A percentile compares a stretch with the other conserved stretches of the same genome.
phyloP scores from a whole-genome alignment of 2,329 filamentous ascomycete species.

The Davidsoniella australis region DNA sequence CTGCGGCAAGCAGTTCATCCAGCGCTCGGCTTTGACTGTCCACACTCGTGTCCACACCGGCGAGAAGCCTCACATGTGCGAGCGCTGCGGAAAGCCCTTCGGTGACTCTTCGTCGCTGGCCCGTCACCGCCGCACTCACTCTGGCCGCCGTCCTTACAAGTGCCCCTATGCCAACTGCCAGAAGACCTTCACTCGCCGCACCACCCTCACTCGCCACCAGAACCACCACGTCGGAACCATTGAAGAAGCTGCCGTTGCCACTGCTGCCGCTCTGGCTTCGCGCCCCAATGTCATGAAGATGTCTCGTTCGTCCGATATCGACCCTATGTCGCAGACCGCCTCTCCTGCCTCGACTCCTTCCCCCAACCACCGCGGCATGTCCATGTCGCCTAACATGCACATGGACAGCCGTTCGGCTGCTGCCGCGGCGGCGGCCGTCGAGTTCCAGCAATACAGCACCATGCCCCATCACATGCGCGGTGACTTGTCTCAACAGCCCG shows the following conservation, averaged over 20 bases:
- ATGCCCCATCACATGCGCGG: slow-evolving; percentile 68
- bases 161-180: slow-evolving; percentile 95
- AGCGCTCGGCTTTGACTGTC: slow-evolving; percentile 86
- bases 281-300: slow-evolving; percentile 25
- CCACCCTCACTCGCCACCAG: slow-evolving; percentile 86
- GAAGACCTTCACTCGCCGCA: slow-evolving; percentile 93
- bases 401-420: slow-evolving; percentile 8
- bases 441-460: slow-evolving; percentile 56
- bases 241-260: slow-evolving; percentile 80
- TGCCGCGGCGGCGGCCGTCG: slow-evolving; percentile 13
- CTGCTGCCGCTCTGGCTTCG: slow-evolving; percentile 63
- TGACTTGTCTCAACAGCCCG: slow-evolving; percentile 55
- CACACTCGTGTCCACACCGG: slow-evolving; percentile 92
- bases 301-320: slow-evolving; percentile 45
- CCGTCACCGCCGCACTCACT: slow-evolving; percentile 84
- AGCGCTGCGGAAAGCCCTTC: slow-evolving; percentile 93
- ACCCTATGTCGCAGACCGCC: slow-evolving; percentile 51
- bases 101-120: slow-evolving; percentile 92
- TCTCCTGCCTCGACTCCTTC: slow-evolving; percentile 70
- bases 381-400: slow-evolving; percentile 57
- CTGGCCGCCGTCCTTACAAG: slow-evolving; percentile 89
- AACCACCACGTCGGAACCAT: slow-evolving; percentile 92
- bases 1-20: slow-evolving; percentile 94
- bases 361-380: slow-evolving; percentile 60
- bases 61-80: slow-evolving; percentile 96